These are phyloP conservation scores for Hyaloperonospora brassicae DNA, from an alignment of 352 stramenopile genomes.

Conservation along the genomic window DNA sequence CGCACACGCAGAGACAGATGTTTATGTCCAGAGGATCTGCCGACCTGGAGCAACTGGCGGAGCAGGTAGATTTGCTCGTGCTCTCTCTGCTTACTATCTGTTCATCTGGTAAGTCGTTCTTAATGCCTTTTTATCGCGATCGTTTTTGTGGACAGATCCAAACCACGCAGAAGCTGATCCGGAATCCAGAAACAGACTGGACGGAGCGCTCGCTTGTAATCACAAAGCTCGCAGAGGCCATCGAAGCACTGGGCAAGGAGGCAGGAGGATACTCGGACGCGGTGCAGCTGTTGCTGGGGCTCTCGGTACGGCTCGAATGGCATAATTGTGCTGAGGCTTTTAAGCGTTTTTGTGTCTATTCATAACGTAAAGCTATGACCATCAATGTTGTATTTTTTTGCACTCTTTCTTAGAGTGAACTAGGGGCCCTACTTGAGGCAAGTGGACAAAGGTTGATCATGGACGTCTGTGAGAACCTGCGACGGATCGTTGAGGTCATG, in stretches of 20 bases:
- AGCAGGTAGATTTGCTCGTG: slow-evolving; percentile 13
- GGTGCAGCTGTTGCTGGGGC: slow-evolving; percentile 29
- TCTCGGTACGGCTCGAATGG: slow-evolving; percentile 34
- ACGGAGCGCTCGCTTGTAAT: slow-evolving; percentile 29
- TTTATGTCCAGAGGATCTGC: not conserved
- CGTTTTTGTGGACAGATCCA: slow-evolving; percentile 25
- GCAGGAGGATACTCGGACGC: slow-evolving; percentile 26
- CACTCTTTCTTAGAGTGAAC: slow-evolving; percentile 21
- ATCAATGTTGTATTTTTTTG: too few relatives aligned
- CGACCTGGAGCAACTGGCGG: slow-evolving; percentile 23
- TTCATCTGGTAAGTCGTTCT: slow-evolving; percentile 2
- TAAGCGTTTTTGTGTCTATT: too few relatives aligned
- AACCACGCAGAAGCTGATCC: slow-evolving; percentile 30
- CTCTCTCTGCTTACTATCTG: slow-evolving; percentile 11
- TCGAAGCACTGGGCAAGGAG: slow-evolving; percentile 33
- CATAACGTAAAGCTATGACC: too few relatives aligned
- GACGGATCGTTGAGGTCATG: slow-evolving; percentile 39
- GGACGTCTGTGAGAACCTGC: slow-evolving; percentile 40
- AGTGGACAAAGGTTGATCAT: slow-evolving; percentile 46
- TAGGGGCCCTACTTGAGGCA: slow-evolving; percentile 36
- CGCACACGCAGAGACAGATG: slow-evolving; percentile 8
- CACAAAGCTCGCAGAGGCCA: slow-evolving; percentile 36
- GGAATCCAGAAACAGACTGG: slow-evolving; percentile 33
- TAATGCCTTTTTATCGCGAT: slow-evolving; percentile 13
- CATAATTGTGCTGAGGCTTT: slow-evolving; percentile 4